Conservation (phyloP, 2,329 filamentous ascomycete genomes). For the Microcyclosporella mali region DNA sequence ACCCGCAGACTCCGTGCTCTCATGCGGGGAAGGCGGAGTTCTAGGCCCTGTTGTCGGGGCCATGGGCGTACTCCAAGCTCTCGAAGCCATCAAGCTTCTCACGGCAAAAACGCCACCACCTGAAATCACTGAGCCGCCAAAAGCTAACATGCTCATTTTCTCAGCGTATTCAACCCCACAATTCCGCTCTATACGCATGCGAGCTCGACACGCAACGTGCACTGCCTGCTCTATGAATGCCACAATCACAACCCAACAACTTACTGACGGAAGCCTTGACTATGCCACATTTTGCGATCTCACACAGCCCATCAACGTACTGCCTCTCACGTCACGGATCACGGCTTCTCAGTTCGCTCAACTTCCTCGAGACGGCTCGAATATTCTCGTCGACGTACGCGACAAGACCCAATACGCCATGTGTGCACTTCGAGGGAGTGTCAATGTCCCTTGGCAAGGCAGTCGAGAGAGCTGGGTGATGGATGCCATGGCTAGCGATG, state of each 20-base stretch:
- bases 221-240: constrained; percentile 65
- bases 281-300: constrained; percentile 83
- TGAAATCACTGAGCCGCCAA: constrained; percentile 23
- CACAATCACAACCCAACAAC: constrained; percentile 53
- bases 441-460: constrained; percentile 66
- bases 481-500: constrained; percentile 20
- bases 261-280: constrained; percentile 60
- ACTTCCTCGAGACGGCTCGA: constrained; percentile 30
- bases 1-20: constrained; percentile 72
- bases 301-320: constrained; percentile 46
- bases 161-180: constrained; percentile 47
- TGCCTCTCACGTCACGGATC: constrained; percentile 62
- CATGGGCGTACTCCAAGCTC: constrained; percentile 88
- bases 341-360: constrained; percentile 55
- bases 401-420: constrained; percentile 81
- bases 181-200: constrained; percentile 72
- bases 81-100: constrained; percentile 79
- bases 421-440: constrained; percentile 65
- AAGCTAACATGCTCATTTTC: constrained; percentile 47
- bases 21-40: constrained; percentile 89
- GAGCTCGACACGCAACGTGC: constrained; percentile 63
- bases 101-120: constrained; percentile 43
- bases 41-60: constrained; percentile 84
- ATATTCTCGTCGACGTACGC: constrained; percentile 72
- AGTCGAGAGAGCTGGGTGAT: constrained; percentile 34